These are phyloP conservation scores for Cyamopsis tetragonoloba DNA, from an alignment of 306 rosid genomes.

Conservation along the genomic window DNA sequence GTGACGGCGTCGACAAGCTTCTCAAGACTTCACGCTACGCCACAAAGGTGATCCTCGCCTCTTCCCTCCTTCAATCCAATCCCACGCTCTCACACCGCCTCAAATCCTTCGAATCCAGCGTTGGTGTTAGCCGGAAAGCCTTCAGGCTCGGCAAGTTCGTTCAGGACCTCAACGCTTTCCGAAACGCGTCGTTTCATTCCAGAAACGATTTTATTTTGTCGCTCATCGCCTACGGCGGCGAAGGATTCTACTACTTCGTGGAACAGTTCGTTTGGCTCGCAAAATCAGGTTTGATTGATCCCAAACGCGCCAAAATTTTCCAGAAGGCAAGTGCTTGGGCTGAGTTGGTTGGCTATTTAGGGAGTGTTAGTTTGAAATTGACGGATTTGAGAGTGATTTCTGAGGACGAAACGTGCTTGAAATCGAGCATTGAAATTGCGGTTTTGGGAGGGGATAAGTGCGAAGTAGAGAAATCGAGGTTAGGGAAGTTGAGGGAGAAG, in stretches of 20 bases:
- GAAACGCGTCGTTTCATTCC: constrained; percentile 41
- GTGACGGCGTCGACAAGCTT: constrained; percentile 96
- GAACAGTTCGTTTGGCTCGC: constrained; percentile 88
- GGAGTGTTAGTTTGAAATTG: constrained; percentile 43
- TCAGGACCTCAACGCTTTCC: constrained; percentile 73
- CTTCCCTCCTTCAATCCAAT: constrained; percentile 48
- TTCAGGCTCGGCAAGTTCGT: constrained; percentile 86
- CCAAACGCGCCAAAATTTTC: background rate
- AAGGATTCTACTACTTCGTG: constrained; percentile 69
- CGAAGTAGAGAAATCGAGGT: constrained; percentile 37
- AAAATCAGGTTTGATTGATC: constrained; percentile 55
- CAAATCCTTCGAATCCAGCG: constrained; percentile 79
- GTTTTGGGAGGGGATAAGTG: constrained; percentile 17
- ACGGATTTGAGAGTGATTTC: constrained; percentile 45
- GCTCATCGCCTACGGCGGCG: constrained; percentile 70
- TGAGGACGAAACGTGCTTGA: constrained; percentile 56
- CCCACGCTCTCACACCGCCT: constrained; percentile 51
- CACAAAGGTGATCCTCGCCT: constrained; percentile 63
- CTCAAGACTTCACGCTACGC: constrained; percentile 82
- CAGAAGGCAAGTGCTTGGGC: constrained; percentile 29
- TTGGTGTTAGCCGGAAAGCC: constrained; percentile 87
- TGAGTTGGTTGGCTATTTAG: constrained; percentile 28
- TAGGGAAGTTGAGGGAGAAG: constrained; percentile 54
- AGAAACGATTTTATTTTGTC: constrained; percentile 23
- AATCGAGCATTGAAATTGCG: constrained; percentile 40